Conservation (phyloP, 345 rosid genomes). For the Ailanthus altissimus region DNA sequence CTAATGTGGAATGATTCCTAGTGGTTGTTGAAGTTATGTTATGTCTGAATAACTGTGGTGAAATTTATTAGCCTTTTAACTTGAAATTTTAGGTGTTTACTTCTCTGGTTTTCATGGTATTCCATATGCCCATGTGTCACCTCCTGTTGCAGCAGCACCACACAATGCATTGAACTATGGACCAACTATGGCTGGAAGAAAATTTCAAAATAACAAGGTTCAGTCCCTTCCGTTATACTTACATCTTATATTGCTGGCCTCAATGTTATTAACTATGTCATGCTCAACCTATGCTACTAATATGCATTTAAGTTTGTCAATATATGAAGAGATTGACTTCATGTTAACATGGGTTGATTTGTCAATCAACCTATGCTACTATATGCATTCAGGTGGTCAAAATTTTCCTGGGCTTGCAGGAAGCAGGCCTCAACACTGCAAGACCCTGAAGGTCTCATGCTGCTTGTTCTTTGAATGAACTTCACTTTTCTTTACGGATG, state of each 20-base stretch:
- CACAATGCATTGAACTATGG: constrained; percentile 68
- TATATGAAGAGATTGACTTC: background rate
- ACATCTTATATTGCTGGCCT: constrained; percentile 4
- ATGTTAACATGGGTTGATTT: background rate
- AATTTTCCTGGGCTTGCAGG: constrained; percentile 2
- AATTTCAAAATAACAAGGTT: constrained; percentile 88
- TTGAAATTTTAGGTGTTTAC: constrained; percentile 63
- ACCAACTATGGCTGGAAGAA: constrained; percentile 71
- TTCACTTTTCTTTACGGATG: background rate
- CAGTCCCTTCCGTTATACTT: constrained; percentile 27
- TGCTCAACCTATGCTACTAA: background rate
- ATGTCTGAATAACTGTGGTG: constrained; percentile 11
- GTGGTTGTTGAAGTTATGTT: constrained; percentile 24
- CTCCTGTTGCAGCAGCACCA: constrained; percentile 78
- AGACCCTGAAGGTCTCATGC: background rate
- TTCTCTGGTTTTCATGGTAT: constrained; percentile 73
- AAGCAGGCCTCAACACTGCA: background rate
- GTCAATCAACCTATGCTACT: no score
- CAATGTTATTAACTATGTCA: constrained; percentile 21
- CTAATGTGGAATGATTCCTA: constrained; percentile 12
- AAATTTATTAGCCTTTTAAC: constrained; percentile 38
- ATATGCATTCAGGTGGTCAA: background rate
- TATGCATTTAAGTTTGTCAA: constrained; percentile 18
- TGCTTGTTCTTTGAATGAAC: background rate
- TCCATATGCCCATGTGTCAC: constrained; percentile 62